Conservation (phyloP, 2,329 filamentous ascomycete species). For the Neofusicoccum kwambonambiense region DNA sequence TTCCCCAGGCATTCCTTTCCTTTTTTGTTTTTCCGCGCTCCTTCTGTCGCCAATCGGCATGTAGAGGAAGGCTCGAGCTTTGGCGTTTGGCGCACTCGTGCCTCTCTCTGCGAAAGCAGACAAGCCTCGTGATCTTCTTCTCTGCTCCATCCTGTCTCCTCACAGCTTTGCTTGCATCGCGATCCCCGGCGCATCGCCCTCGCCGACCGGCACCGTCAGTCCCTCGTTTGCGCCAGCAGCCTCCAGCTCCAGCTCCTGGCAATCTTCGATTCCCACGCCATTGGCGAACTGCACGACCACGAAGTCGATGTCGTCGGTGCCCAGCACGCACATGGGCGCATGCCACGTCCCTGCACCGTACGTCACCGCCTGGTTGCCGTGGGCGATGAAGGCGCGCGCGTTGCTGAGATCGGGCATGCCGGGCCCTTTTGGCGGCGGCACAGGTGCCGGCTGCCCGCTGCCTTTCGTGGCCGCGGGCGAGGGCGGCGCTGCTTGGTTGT, state of each 20-base stretch:
- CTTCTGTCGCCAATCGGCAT: too few species aligned
- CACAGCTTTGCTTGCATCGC: constrained; percentile 9
- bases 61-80: too few species aligned
- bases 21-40: not conserved
- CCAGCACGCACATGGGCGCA: constrained; percentile 90
- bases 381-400: constrained; percentile 75
- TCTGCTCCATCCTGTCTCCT: not conserved
- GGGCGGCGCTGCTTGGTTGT: constrained; percentile 48
- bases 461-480: constrained; percentile 27
- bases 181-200: constrained; percentile 19
- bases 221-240: constrained; percentile 28
- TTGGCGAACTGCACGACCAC: constrained; percentile 88
- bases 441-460: constrained; percentile 20
- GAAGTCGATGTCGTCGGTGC: constrained; percentile 71
- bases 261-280: constrained; percentile 79
- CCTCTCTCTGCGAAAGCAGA: too few species aligned
- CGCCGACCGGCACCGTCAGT: constrained; percentile 35
- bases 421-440: constrained; percentile 40
- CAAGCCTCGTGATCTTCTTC: not conserved
- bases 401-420: constrained; percentile 71
- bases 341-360: constrained; percentile 94
- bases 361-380: constrained; percentile 78
- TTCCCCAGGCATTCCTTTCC: not conserved
- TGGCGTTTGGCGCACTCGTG: not conserved
- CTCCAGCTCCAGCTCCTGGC: constrained; percentile 68